These are phyloP conservation scores for Lactarius akahatsu DNA, from an alignment of 768 basidiomycete species.

Conservation along the genomic window DNA sequence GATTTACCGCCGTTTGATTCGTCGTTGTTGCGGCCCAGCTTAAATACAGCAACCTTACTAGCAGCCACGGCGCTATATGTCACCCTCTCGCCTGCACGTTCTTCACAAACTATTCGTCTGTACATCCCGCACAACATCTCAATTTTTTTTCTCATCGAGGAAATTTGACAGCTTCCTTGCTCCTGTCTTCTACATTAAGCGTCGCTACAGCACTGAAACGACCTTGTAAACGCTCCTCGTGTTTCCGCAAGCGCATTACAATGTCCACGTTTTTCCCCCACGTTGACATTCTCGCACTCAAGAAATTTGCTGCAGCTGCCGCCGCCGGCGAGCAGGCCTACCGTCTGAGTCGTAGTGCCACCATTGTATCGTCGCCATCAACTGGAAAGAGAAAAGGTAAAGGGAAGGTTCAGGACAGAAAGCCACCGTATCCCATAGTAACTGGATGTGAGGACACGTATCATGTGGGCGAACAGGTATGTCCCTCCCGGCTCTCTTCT, in stretches of 20 bases:
- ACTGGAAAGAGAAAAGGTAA: slow-evolving; percentile 21
- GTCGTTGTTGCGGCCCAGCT: neutral
- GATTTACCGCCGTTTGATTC: neutral
- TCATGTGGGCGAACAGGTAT: slow-evolving; percentile 36
- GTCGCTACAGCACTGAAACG: neutral
- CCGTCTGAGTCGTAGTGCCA: slow-evolving; percentile 23
- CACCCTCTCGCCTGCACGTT: neutral
- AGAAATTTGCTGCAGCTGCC: slow-evolving; percentile 33
- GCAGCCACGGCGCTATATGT: slow-evolving; percentile 14
- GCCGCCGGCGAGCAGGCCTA: slow-evolving; percentile 32
- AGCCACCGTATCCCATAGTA: slow-evolving; percentile 29
- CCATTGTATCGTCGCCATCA: slow-evolving; percentile 6
- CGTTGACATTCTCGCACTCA: slow-evolving; percentile 34
- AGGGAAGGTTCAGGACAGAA: slow-evolving; percentile 23
- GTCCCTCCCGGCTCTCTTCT: slow-evolving; percentile 11
- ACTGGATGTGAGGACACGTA: slow-evolving; percentile 31
- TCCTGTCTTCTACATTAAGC: slow-evolving; percentile 1
- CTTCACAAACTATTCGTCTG: neutral
- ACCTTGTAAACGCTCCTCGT: slow-evolving; percentile 2
- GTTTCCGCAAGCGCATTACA: neutral
- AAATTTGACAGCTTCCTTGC: neutral
- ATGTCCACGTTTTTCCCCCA: slow-evolving; percentile 34
- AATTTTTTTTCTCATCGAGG: neutral
- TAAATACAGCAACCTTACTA: neutral
- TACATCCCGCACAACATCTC: slow-evolving; percentile 2